These are phyloP conservation scores for Penicillium steckii DNA, from an alignment of 495 filamentous ascomycete genomes.

Conservation along the genomic window DNA sequence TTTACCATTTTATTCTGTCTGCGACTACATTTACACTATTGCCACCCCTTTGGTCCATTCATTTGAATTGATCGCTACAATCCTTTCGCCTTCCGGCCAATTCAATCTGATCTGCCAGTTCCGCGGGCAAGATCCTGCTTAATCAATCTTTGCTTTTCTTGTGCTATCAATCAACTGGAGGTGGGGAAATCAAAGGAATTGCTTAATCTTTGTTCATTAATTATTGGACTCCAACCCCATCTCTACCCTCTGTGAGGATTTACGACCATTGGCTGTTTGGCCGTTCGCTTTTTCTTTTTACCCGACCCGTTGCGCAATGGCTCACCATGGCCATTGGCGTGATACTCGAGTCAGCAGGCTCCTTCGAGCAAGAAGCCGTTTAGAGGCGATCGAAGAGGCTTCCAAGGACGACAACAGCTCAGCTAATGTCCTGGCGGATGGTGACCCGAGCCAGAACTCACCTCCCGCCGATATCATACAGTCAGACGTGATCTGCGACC, in stretches of 20 bases:
- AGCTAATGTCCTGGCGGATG: background rate
- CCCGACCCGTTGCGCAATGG: conserved; percentile 14
- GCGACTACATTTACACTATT: conserved; percentile 2
- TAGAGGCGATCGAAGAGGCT: conserved; percentile 7
- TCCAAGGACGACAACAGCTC: background rate
- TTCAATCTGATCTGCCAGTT: conserved; percentile 6
- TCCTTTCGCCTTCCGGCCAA: background rate
- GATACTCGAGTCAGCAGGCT: conserved; percentile 20
- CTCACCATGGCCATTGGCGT: conserved; percentile 22
- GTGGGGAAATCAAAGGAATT: background rate
- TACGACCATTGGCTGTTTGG: background rate
- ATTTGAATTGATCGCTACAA: conserved; percentile 2
- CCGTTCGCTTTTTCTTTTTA: background rate
- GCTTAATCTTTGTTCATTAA: conserved; percentile 1
- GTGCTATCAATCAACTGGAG: background rate
- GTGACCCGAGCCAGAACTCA: background rate
- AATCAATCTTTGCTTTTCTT: background rate
- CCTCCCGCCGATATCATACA: background rate
- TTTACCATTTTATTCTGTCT: conserved; percentile 8
- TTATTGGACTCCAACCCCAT: conserved; percentile 10
- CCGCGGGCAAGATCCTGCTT: conserved; percentile 22
- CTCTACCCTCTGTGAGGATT: conserved; percentile 23
- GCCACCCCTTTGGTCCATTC: conserved; percentile 21
- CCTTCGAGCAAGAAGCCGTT: conserved; percentile 15
- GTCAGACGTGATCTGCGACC: conserved; percentile 10